Conservation (phyloP, 345 rosid species). For the Arabidopsis arenosa region DNA sequence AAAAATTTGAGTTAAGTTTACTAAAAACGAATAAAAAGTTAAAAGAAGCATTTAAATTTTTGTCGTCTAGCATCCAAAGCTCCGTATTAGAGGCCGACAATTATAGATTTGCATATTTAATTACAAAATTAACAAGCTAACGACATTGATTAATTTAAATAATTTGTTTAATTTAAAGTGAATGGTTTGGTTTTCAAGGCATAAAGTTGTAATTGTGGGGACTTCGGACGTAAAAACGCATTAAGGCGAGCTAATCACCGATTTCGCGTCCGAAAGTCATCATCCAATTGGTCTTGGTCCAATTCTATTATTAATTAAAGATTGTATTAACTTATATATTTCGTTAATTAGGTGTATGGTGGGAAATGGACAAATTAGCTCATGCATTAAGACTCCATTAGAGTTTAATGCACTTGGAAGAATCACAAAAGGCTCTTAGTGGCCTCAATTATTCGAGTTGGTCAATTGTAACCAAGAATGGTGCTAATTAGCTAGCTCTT, state of each 20-base stretch:
- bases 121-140: slow-evolving; percentile 11
- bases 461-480: slow-evolving; percentile 42
- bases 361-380: slow-evolving; percentile 52
- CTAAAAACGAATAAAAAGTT: not conserved
- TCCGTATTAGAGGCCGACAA: slow-evolving; percentile 45
- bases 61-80: slow-evolving; percentile 45
- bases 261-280: slow-evolving; percentile 48
- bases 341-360: slow-evolving; percentile 43
- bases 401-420: slow-evolving; percentile 40
- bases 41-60: slow-evolving; percentile 25
- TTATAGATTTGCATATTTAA: slow-evolving; percentile 34
- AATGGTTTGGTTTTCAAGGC: slow-evolving; percentile 44
- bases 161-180: slow-evolving; percentile 26
- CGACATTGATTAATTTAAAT: not conserved
- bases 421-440: slow-evolving; percentile 39
- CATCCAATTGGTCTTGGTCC: slow-evolving; percentile 42
- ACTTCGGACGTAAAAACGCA: slow-evolving; percentile 42
- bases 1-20: not conserved
- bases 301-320: slow-evolving; percentile 21
- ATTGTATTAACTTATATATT: slow-evolving; percentile 17
- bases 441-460: slow-evolving; percentile 46
- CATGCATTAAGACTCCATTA: slow-evolving; percentile 41
- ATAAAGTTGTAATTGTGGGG: slow-evolving; percentile 46
- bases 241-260: slow-evolving; percentile 39
- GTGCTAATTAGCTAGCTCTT: slow-evolving; percentile 35